Base-by-base conservation (phyloP, 345 rosid species). In the Schrenkiella parvula region DNA sequence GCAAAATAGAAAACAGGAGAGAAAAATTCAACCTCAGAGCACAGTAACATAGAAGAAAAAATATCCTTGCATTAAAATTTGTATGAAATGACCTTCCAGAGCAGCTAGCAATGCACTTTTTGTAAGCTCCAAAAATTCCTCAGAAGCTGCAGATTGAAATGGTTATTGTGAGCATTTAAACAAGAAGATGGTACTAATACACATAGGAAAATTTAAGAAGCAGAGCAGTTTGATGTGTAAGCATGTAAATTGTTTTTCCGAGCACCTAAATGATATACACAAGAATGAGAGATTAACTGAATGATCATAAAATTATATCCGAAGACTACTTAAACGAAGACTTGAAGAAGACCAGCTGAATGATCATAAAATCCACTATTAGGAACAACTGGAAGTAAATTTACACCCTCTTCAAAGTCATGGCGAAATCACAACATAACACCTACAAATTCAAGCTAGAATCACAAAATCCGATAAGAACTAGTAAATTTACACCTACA, bases 41-140 rank as follows among this genome's bases (percentile, higher is more conserved):
- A 63, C 52, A 66, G 23, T 61, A 58, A 72, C 19, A 37, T 34
- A 19, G 8, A 38, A 58, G 22, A 55, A 26, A 71, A 51, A 17
- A 10, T 34, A 51, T 18, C 62, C 26, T 17, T 76, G 72, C 60
- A 43, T 73, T 29, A 37, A 53, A 50, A 28, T 46, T 29, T 26
- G 23, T 39, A 64, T 48, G 37, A 59, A 52, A 29, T 54, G 71
- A 91, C 98, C 98, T 95, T 95, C 98, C 69, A 95, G 81, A 56
- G 95, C 89, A 6, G 99, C 97, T 76, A 86, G 83, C 68, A 95
- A 80, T 28, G 99, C 92, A 81, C 96, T 91, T 78, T 90, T 95
- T 2, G 96, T 88, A 39, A 91, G 99, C 80, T 91, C 99, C 89
- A 95, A 82, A 85, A 95, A 95, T 43, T 95, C 99, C 74, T 91